phyloP scores from a whole-genome alignment of 371 early-diverging fungal species.

The Haplosporangium sp. region DNA sequence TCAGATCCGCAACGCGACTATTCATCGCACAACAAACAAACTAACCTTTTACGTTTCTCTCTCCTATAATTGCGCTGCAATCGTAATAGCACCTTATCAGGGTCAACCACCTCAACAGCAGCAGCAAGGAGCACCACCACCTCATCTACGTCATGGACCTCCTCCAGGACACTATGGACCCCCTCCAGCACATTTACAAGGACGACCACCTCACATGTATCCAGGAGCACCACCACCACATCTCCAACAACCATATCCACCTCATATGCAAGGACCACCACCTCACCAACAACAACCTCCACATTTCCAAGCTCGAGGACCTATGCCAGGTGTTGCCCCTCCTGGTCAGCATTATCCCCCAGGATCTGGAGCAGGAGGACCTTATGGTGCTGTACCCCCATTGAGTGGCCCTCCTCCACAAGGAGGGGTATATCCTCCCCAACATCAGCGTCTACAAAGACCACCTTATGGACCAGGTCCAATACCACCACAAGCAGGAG shows the following conservation, averaged over 20 bases:
- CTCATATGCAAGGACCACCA: conserved; percentile 12
- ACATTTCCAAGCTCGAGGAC: conserved; percentile 19
- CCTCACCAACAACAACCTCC: conserved; percentile 13
- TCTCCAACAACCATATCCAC: conserved; percentile 18
- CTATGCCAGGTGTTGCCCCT: conserved; percentile 15
- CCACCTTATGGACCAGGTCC: conserved; percentile 31
- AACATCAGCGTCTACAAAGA: conserved; percentile 22
- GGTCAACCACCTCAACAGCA: conserved; percentile 40
- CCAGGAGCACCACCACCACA: conserved; percentile 34
- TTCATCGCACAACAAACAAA: not conserved
- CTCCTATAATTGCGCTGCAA: not conserved
- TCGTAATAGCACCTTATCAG: conserved; percentile 45
- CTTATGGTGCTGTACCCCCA: conserved; percentile 13
- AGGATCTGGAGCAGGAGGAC: conserved; percentile 11
- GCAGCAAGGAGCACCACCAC: conserved; percentile 4
- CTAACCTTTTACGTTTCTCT: not conserved
- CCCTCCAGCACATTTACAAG: conserved; percentile 41
- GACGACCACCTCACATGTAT: conserved; percentile 37
- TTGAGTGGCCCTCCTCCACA: conserved; percentile 14
- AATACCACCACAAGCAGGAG: conserved; percentile 22
- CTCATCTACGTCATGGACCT: conserved; percentile 3
- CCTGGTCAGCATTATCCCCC: conserved; percentile 8
- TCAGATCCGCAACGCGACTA: not conserved
- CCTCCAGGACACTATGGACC: conserved; percentile 31
- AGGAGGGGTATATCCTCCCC: conserved; percentile 10